phyloP scores from a whole-genome alignment of 108 stramenopile species.

The Skeletonema marinoi region DNA sequence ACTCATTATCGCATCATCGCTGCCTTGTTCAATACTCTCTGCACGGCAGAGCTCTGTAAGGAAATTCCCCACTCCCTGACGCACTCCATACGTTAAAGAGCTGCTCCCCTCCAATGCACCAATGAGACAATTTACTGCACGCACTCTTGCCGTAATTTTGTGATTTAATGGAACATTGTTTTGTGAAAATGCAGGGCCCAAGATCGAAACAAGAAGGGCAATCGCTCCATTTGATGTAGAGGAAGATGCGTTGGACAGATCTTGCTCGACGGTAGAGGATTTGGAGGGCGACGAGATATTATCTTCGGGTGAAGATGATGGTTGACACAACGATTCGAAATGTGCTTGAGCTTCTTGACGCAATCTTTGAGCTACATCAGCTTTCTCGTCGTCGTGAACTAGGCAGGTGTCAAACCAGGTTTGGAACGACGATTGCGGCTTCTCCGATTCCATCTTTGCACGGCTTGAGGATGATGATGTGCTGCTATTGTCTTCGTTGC shows the following conservation, averaged over 20 bases:
- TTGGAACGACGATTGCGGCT: constrained; percentile 17
- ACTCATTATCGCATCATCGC: not conserved
- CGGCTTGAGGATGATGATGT: not conserved
- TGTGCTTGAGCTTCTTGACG: constrained; percentile 25
- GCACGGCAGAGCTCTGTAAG: constrained; percentile 64
- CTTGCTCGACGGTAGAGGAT: constrained; percentile 26
- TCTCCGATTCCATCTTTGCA: not conserved
- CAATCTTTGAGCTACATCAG: constrained; percentile 14
- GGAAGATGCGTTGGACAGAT: constrained; percentile 30
- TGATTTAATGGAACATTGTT: not conserved
- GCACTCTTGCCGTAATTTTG: constrained; percentile 11
- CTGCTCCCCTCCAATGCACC: constrained; percentile 47
- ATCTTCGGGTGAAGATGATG: not conserved
- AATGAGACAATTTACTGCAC: constrained; percentile 41
- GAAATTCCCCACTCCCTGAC: constrained; percentile 58
- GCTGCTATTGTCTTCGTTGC: too few relatives aligned
- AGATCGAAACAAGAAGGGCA: constrained; percentile 32
- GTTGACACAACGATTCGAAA: constrained; percentile 22
- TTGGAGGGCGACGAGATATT: not conserved
- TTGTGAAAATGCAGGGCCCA: constrained; percentile 37
- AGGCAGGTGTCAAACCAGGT: constrained; percentile 34
- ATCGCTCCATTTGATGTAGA: constrained; percentile 50
- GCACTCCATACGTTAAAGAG: constrained; percentile 39
- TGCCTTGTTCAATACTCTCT: constrained; percentile 28
- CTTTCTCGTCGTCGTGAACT: not conserved